phyloP scores from a whole-genome alignment of 257 asterid species.

The Nicotiana obtusifolia region DNA sequence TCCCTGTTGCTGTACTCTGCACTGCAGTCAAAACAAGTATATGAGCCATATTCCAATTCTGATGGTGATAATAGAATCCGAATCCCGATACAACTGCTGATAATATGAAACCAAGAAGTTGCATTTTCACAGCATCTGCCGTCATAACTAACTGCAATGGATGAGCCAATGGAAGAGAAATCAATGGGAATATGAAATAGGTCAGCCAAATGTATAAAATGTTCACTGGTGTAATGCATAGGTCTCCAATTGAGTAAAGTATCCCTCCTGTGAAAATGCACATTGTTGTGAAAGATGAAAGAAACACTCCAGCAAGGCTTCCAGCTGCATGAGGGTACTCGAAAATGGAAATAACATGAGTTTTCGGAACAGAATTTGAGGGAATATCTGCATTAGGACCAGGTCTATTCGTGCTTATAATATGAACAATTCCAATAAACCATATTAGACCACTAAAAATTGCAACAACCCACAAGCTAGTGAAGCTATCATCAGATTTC shows the following conservation, averaged over 20 bases:
- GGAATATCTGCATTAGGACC: constrained; percentile 10
- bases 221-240: constrained; percentile 37
- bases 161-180: constrained; percentile 60
- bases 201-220: constrained; percentile 51
- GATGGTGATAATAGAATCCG: constrained; percentile 53
- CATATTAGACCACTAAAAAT: constrained; percentile 75
- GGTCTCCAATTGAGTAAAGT: constrained; percentile 54
- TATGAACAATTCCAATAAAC: constrained; percentile 61
- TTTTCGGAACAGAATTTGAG: constrained; percentile 19
- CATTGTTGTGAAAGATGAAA: constrained; percentile 67
- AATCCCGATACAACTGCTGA: constrained; percentile 61
- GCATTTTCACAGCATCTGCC: constrained; percentile 82
- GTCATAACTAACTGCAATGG: constrained; percentile 53
- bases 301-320: constrained; percentile 63
- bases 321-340: constrained; percentile 71
- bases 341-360: constrained; percentile 56
- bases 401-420: constrained; percentile 38
- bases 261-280: constrained; percentile 57
- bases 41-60: constrained; percentile 39
- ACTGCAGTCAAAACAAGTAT: constrained; percentile 57
- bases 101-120: constrained; percentile 62
- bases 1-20: constrained; percentile 66
- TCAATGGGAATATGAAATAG: constrained; percentile 62
- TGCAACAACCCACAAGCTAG: constrained; percentile 77
- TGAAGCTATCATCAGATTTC: constrained; percentile 60